Conservation (phyloP, 1,139 yeast genomes). For the Candida sp. region DNA sequence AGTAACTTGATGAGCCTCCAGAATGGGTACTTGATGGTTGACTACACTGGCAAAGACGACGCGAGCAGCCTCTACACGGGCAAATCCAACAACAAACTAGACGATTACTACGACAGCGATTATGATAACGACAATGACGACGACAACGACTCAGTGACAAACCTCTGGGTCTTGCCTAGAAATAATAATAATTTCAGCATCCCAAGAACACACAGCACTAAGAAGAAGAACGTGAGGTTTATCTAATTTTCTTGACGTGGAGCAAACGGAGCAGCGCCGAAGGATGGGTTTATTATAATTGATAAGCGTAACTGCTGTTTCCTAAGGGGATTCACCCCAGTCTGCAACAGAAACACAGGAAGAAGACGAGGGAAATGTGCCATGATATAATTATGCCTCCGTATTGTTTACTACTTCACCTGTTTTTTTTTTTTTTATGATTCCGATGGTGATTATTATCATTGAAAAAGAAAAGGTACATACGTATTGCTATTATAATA, state of each 20-base stretch:
- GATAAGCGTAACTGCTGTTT: too few species aligned
- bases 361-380: too few species aligned
- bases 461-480: not conserved
- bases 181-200: not conserved
- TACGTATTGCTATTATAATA: not conserved
- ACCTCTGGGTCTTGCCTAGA: not conserved
- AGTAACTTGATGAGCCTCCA: constrained; percentile 7
- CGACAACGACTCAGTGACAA: not conserved
- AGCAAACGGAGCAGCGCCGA: not conserved
- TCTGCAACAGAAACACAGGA: too few species aligned
- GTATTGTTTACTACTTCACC: too few species aligned
- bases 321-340: too few species aligned
- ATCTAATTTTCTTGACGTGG: not conserved
- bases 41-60: constrained; percentile 5
- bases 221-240: not conserved
- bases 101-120: not conserved
- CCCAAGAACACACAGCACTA: not conserved
- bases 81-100: not conserved
- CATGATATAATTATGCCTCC: too few species aligned
- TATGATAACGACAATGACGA: not conserved
- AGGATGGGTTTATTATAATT: not conserved
- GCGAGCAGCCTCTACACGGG: not conserved
- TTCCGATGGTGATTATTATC: not conserved
- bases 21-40: constrained; percentile 11
- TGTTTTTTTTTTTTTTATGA: too few species aligned